These are phyloP conservation scores for Fusarium sp. DNA, from an alignment of 2,329 filamentous ascomycete genomes.

Conservation along the genomic window DNA sequence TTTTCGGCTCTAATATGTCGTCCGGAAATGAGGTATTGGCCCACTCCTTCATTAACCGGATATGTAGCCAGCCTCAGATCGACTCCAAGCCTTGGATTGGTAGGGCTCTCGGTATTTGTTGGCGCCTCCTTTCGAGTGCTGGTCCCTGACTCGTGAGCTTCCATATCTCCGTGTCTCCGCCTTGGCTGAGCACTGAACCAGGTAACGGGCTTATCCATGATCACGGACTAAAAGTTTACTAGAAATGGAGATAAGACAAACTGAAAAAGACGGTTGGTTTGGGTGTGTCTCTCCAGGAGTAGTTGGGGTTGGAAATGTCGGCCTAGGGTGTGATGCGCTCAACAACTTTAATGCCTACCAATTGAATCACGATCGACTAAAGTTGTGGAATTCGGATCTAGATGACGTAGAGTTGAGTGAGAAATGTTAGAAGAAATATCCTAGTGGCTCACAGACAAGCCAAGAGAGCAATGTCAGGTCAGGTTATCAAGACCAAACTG, in stretches of 20 bases:
- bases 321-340: background rate
- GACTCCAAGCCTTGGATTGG: slow-evolving; percentile 6
- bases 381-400: background rate
- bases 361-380: background rate
- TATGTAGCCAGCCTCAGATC: slow-evolving; percentile 16
- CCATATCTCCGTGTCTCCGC: slow-evolving; percentile 9
- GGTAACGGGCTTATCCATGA: background rate
- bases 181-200: slow-evolving; percentile 7
- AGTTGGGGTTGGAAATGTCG: background rate
- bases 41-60: slow-evolving; percentile 7
- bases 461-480: slow-evolving; percentile 5
- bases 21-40: slow-evolving; percentile 12
- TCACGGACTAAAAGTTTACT: background rate
- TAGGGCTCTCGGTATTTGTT: slow-evolving; percentile 14
- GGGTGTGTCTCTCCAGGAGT: background rate
- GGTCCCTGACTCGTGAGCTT: slow-evolving; percentile 21
- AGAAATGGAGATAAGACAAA: background rate
- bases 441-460: background rate
- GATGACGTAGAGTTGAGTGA: slow-evolving; percentile 1
- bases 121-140: background rate
- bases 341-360: background rate
- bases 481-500: background rate
- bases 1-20: slow-evolving; percentile 3
- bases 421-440: background rate
- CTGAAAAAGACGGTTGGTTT: background rate